Conservation (phyloP, 192 early-diverging fungal species). For the Coemansia sp. region DNA sequence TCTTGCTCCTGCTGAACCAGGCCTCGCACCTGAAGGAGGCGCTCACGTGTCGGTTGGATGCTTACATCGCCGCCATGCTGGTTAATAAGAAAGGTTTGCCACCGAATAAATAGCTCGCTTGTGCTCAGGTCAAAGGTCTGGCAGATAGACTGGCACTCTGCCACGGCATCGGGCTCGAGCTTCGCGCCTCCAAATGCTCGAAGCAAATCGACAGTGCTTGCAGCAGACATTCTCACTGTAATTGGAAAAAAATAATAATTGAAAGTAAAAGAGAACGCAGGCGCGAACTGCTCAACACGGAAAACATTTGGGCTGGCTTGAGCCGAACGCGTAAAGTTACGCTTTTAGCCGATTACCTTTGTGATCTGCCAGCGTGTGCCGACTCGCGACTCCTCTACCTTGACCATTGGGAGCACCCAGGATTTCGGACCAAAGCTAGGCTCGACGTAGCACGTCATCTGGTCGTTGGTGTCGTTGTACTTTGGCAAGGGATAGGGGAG, state of each 20-base stretch:
- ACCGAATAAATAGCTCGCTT: slow-evolving; percentile 45
- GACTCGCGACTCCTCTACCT: slow-evolving; percentile 60
- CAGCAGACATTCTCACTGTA: slow-evolving; percentile 12
- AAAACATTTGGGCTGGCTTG: neutral
- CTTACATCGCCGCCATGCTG: slow-evolving; percentile 30
- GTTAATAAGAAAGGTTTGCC: slow-evolving; percentile 51
- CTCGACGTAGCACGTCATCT: slow-evolving; percentile 59
- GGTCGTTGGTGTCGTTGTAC: slow-evolving; percentile 62
- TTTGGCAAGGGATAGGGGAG: slow-evolving; percentile 72
- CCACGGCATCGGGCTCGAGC: slow-evolving; percentile 43
- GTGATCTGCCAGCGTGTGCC: slow-evolving; percentile 65
- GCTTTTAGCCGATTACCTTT: slow-evolving; percentile 36
- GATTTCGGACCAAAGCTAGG: slow-evolving; percentile 69
- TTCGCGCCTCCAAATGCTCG: slow-evolving; percentile 28
- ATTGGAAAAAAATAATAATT: neutral
- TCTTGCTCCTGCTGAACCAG: slow-evolving; percentile 37
- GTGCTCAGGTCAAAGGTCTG: slow-evolving; percentile 35
- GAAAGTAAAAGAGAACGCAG: neutral
- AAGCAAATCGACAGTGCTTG: slow-evolving; percentile 29
- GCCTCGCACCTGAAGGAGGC: slow-evolving; percentile 37
- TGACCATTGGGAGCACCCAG: slow-evolving; percentile 67
- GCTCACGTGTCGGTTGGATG: slow-evolving; percentile 44
- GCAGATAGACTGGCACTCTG: slow-evolving; percentile 47
- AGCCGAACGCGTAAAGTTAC: neutral
- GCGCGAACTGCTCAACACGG: neutral